Evolutionary conservation across 2,329 filamentous ascomycete genomes (phyloP).

Genomic region (Apiospora saccharicola): DNA sequence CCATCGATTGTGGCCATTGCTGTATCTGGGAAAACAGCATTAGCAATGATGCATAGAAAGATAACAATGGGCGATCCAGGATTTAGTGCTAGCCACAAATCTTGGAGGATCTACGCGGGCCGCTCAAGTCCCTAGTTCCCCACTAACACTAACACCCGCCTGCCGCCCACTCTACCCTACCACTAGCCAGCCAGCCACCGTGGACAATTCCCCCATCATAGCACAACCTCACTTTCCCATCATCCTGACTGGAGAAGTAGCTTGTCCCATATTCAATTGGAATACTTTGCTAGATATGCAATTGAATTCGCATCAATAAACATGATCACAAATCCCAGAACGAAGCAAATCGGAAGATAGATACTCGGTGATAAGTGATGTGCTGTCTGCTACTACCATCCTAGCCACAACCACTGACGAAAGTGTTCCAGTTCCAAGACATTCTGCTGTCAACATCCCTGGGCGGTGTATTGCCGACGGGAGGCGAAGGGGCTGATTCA

Average conservation of each 20-base stretch:
- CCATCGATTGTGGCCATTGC: background rate
- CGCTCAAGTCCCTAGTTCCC: background rate
- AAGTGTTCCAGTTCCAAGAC: background rate
- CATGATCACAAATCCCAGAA: background rate
- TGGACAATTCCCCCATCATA: background rate
- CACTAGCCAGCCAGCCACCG: too few relatives aligned
- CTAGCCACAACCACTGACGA: background rate
- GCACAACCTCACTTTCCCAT: background rate
- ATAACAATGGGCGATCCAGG: background rate
- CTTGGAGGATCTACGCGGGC: background rate
- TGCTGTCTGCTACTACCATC: background rate
- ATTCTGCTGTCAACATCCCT: background rate
- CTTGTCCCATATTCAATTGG: background rate
- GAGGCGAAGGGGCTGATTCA: background rate
- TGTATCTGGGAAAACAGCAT: background rate
- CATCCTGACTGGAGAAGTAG: background rate
- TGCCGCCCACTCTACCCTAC: background rate
- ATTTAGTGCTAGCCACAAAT: background rate
- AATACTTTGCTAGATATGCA: background rate
- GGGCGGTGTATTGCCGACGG: background rate
- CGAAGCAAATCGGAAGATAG: background rate
- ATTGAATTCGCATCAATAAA: too few relatives aligned
- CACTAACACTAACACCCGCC: slow-evolving; percentile 7
- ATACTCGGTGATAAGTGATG: background rate
- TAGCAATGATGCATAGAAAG: background rate